These are phyloP conservation scores for Fusarium falciforme DNA, from an alignment of 2,329 filamentous ascomycete species.

Conservation along the genomic window DNA sequence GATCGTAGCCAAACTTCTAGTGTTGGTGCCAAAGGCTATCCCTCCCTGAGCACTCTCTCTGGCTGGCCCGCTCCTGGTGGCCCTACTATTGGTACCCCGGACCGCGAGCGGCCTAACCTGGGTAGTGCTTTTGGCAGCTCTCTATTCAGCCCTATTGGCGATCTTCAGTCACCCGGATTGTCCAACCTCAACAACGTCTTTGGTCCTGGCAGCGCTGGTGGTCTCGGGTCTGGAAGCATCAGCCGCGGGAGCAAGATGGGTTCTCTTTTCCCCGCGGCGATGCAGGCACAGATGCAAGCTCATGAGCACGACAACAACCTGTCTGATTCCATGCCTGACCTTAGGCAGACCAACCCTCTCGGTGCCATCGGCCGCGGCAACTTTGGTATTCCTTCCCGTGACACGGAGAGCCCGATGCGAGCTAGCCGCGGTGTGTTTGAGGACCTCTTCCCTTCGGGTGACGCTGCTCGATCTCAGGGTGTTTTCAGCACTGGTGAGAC, in stretches of 20 bases:
- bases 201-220: constrained; percentile 67
- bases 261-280: constrained; percentile 85
- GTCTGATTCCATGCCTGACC: constrained; percentile 67
- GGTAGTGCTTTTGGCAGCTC: constrained; percentile 78
- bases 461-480: constrained; percentile 47
- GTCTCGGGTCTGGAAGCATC: constrained; percentile 71
- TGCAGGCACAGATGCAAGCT: constrained; percentile 90
- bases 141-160: constrained; percentile 80
- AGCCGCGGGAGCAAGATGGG: constrained; percentile 85
- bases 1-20: constrained; percentile 96
- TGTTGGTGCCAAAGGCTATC: constrained; percentile 81
- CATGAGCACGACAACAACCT: constrained; percentile 74
- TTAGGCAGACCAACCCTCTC: constrained; percentile 71
- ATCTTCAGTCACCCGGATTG: constrained; percentile 80
- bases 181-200: constrained; percentile 77
- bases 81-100: constrained; percentile 73
- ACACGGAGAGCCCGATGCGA: constrained; percentile 70
- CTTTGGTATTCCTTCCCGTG: constrained; percentile 65
- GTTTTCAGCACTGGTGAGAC: constrained; percentile 54
- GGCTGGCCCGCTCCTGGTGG: constrained; percentile 70
- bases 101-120: constrained; percentile 69
- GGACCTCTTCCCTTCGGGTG: constrained; percentile 61
- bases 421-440: constrained; percentile 66
- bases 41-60: constrained; percentile 67
- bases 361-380: constrained; percentile 74